Conservation (phyloP, 2,329 filamentous ascomycete species). For the Ophiostoma australiae region DNA sequence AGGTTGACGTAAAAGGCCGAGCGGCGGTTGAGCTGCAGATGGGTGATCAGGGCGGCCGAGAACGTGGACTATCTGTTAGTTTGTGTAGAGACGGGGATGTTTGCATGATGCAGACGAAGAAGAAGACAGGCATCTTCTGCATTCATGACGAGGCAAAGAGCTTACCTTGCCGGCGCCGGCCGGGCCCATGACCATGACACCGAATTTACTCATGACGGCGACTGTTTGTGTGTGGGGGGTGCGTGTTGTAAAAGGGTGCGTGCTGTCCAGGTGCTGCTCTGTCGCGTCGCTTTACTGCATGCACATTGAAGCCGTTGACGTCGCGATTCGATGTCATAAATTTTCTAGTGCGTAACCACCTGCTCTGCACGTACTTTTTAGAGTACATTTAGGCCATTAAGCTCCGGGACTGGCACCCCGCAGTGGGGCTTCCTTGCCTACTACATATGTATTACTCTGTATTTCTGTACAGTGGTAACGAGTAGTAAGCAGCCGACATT, state of each 20-base stretch:
- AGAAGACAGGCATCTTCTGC: too few relatives aligned
- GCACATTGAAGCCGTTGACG: neutral
- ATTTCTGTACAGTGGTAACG: neutral
- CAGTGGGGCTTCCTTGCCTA: conserved; percentile 20
- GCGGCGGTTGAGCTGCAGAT: conserved; percentile 84
- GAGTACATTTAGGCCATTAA: conserved; percentile 7
- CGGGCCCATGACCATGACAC: conserved; percentile 91
- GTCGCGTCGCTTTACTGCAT: neutral
- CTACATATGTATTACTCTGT: neutral
- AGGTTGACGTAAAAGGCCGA: conserved; percentile 98
- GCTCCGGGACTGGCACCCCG: conserved; percentile 22
- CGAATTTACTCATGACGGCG: conserved; percentile 79
- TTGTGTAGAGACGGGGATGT: neutral
- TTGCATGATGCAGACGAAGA: neutral
- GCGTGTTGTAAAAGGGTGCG: neutral
- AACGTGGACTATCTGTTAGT: conserved; percentile 67
- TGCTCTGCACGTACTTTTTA: neutral
- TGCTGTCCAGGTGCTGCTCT: neutral
- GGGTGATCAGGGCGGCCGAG: conserved; percentile 86
- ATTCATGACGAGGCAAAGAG: too few relatives aligned
- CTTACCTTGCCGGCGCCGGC: conserved; percentile 86
- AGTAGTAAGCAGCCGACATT: conserved; percentile 7
- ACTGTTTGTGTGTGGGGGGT: neutral
- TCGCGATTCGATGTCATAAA: conserved; percentile 14
- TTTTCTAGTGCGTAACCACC: conserved; percentile 14